Percentiles rank a stretch among this genome's conserved stretches.
These are phyloP conservation scores for Oryza punctata DNA, from an alignment of 176 grass and related monocot genomes.

Conservation along the genomic window DNA sequence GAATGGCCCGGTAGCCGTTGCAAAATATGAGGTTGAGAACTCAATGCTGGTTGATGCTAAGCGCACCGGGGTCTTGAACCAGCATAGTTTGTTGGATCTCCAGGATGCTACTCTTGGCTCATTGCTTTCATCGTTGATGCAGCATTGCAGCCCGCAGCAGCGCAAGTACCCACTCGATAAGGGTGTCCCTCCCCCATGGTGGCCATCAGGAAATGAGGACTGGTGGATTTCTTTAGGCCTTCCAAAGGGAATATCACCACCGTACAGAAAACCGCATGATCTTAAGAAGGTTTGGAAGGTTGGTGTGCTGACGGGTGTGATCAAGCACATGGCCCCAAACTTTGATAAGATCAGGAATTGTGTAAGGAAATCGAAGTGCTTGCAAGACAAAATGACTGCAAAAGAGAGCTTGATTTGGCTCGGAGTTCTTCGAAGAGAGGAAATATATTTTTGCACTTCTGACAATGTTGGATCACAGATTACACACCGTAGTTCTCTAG, in stretches of 20 bases:
- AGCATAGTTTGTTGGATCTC: conserved; percentile 52
- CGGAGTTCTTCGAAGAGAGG: conserved; percentile 62
- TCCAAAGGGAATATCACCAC: conserved; percentile 29
- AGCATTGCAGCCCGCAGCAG: conserved; percentile 58
- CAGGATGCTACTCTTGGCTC: conserved; percentile 63
- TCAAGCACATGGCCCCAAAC: conserved; percentile 63
- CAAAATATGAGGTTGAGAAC: conserved; percentile 53
- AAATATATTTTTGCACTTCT: conserved; percentile 45
- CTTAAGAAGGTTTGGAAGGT: conserved; percentile 74
- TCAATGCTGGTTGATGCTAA: background rate
- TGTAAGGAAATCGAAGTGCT: conserved; percentile 55
- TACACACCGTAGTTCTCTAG: conserved; percentile 36
- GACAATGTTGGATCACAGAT: conserved; percentile 38
- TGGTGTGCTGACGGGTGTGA: conserved; percentile 53
- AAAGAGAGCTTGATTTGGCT: conserved; percentile 90
- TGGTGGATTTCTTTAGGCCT: conserved; percentile 56
- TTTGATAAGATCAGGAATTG: conserved; percentile 46
- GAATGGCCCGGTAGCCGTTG: conserved; percentile 45
- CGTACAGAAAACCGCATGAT: conserved; percentile 67
- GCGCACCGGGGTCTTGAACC: conserved; percentile 16
- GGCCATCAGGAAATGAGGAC: conserved; percentile 55
- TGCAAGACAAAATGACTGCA: conserved; percentile 69
- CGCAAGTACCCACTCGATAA: conserved; percentile 60
- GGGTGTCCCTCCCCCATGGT: conserved; percentile 60
- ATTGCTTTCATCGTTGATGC: conserved; percentile 61